These are phyloP conservation scores for Tetracladium maxilliforme DNA, from an alignment of 2,329 filamentous ascomycete species.

Conservation along the genomic window DNA sequence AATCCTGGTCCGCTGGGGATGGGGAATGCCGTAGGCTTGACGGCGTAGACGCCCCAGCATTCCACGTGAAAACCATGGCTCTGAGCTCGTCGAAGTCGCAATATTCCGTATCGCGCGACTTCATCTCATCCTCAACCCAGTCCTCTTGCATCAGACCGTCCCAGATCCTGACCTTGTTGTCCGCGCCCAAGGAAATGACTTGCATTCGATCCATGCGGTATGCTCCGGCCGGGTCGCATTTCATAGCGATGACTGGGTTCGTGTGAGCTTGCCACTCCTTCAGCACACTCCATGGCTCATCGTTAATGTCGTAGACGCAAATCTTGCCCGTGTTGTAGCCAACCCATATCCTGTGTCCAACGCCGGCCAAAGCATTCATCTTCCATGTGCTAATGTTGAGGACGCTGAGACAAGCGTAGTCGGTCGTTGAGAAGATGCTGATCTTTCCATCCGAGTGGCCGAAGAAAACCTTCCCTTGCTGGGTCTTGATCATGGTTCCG, in stretches of 20 bases:
- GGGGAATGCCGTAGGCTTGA: slow-evolving; percentile 58
- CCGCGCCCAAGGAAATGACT: slow-evolving; percentile 73
- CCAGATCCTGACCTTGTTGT: slow-evolving; percentile 76
- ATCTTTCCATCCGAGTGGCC: slow-evolving; percentile 91
- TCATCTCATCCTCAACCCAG: slow-evolving; percentile 79
- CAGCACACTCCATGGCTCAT: slow-evolving; percentile 73
- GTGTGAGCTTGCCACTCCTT: slow-evolving; percentile 95
- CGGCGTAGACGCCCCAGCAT: slow-evolving; percentile 91
- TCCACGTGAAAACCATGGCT: slow-evolving; percentile 83
- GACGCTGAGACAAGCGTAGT: slow-evolving; percentile 65
- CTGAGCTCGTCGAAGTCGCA: slow-evolving; percentile 75
- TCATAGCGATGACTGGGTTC: slow-evolving; percentile 63
- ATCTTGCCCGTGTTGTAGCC: slow-evolving; percentile 90
- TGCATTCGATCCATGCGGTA: slow-evolving; percentile 78
- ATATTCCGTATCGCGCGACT: slow-evolving; percentile 65
- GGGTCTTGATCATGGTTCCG: slow-evolving; percentile 58
- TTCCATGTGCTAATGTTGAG: slow-evolving; percentile 88
- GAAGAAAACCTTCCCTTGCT: slow-evolving; percentile 71
- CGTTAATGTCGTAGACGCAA: slow-evolving; percentile 76
- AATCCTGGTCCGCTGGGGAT: slow-evolving; percentile 53
- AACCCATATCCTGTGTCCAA: slow-evolving; percentile 77
- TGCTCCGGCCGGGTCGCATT: slow-evolving; percentile 66
- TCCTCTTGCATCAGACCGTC: slow-evolving; percentile 88
- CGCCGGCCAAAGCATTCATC: slow-evolving; percentile 73
- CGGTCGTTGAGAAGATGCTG: slow-evolving; percentile 71